Evolutionary conservation across 495 filamentous ascomycete species (phyloP).

Genomic region (Tuber indicum): DNA sequence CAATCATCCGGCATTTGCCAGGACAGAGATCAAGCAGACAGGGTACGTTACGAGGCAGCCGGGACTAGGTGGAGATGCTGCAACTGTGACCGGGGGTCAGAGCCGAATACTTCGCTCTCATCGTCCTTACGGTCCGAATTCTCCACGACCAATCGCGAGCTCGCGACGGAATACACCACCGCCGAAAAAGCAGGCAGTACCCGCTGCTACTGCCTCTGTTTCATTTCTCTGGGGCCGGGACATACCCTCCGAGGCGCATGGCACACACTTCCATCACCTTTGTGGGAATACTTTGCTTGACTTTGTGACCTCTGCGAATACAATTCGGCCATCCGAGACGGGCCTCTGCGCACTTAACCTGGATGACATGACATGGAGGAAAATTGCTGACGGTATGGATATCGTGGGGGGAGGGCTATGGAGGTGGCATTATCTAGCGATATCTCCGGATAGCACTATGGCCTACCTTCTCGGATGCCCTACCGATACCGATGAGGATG

Average conservation of each 20-base stretch:
- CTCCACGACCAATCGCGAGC: conserved; percentile 47
- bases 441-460: conserved; percentile 87
- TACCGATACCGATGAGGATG: conserved; percentile 49
- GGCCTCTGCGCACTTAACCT: conserved; percentile 83
- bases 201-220: conserved; percentile 76
- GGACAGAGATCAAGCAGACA: conserved; percentile 35
- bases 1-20: conserved; percentile 68
- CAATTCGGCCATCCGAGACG: conserved; percentile 75
- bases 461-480: conserved; percentile 93
- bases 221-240: conserved; percentile 83
- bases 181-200: conserved; percentile 45
- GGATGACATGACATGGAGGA: conserved; percentile 81
- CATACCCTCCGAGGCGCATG: conserved; percentile 78
- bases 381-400: conserved; percentile 83
- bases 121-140: conserved; percentile 42
- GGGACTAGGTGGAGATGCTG: conserved; percentile 20
- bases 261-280: conserved; percentile 90
- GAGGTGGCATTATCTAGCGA: conserved; percentile 94
- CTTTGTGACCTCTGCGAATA: conserved; percentile 84
- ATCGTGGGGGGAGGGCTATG: conserved; percentile 75
- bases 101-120: conserved; percentile 40
- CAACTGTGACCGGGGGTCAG: conserved; percentile 31
- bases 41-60: conserved; percentile 37
- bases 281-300: conserved; percentile 88
- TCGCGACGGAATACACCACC: conserved; percentile 46